phyloP scores from a whole-genome alignment of 257 asterid genomes.

The Oldenlandia corymbosa region DNA sequence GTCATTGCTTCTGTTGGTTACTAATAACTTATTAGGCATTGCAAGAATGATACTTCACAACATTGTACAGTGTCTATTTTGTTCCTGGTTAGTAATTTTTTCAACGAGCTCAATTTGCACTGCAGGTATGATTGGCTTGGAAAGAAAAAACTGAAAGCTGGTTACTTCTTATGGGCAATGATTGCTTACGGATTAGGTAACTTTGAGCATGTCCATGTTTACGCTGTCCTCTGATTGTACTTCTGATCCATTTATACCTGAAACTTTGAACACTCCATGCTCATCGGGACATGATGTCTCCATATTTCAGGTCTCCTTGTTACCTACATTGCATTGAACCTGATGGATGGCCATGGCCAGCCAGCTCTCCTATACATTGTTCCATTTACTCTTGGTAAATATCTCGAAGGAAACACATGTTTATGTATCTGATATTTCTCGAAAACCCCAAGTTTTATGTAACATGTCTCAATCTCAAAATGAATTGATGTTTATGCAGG shows the following conservation, averaged over 20 bases:
- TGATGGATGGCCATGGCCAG: slow-evolving; percentile 97
- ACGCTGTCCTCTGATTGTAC: neutral
- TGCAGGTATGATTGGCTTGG: slow-evolving; percentile 87
- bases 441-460: too few species aligned
- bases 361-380: slow-evolving; percentile 91
- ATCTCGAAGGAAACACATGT: neutral
- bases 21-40: neutral
- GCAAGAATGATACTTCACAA: neutral
- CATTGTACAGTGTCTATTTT: neutral
- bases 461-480: too few species aligned
- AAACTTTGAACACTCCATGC: too few species aligned
- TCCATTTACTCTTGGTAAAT: slow-evolving; percentile 73
- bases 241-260: neutral
- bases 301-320: slow-evolving; percentile 64
- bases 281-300: neutral
- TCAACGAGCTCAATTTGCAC: slow-evolving; percentile 9
- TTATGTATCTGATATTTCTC: neutral
- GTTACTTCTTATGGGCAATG: slow-evolving; percentile 97
- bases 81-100: neutral
- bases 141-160: slow-evolving; percentile 59
- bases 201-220: neutral
- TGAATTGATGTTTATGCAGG: slow-evolving; percentile 33
- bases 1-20: neutral
- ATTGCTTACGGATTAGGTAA: slow-evolving; percentile 87
- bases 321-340: slow-evolving; percentile 67